A percentile compares a stretch with the other conserved stretches of the same genome.
Evolutionary conservation across 305 asterid genomes (phyloP).

Genomic region (Fraxinus latifolia): DNA sequence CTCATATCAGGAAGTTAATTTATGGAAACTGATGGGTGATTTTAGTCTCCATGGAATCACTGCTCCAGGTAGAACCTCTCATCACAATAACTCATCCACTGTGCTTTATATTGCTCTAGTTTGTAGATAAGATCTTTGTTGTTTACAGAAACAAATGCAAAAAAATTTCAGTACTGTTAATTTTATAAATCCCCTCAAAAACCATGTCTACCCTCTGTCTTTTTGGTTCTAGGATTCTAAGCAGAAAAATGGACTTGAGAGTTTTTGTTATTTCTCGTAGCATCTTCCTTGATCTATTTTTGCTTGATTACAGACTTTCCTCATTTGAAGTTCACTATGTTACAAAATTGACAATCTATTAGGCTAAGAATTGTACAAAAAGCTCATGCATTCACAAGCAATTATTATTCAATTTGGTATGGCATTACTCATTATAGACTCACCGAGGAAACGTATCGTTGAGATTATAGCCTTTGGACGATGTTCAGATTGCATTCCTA

Average conservation of each 20-base stretch:
- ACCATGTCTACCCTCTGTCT: neutral
- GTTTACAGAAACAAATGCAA: neutral
- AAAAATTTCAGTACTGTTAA: neutral
- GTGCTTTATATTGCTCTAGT: constrained; percentile 12
- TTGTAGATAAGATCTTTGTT: neutral
- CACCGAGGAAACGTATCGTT: neutral
- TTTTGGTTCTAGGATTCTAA: neutral
- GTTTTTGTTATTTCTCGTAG: neutral
- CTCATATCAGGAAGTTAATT: constrained; percentile 67
- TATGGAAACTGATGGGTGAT: constrained; percentile 96
- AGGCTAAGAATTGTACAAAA: neutral
- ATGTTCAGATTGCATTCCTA: neutral
- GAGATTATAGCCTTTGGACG: neutral
- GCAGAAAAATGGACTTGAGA: neutral
- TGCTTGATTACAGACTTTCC: neutral
- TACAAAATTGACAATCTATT: neutral
- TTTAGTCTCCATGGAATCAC: constrained; percentile 94
- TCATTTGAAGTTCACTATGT: neutral
- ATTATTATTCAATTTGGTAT: neutral
- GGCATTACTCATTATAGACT: neutral
- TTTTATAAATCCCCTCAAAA: neutral
- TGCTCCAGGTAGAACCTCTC: constrained; percentile 63
- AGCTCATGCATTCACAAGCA: neutral
- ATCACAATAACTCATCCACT: constrained; percentile 9
- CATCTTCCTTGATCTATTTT: neutral